Base-by-base conservation (phyloP, 352 stramenopile species). In the Phytopythium oedochilum region DNA sequence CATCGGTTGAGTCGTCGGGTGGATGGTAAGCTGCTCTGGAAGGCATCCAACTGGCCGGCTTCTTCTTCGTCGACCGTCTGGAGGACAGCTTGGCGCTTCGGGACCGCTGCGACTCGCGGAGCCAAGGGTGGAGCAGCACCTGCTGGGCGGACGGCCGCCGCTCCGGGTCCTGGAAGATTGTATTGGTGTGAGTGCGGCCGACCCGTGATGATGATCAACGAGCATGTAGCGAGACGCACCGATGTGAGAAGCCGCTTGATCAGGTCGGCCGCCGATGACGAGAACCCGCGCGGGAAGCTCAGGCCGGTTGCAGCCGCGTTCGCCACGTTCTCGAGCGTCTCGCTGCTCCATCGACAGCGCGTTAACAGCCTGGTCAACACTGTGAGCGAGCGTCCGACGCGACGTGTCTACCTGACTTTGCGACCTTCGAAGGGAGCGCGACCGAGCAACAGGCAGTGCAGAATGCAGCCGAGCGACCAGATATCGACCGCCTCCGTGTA, bases 391-490 rank as follows among this genome's bases (percentile, higher is more conserved):
- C 36, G 18, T 14, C 8, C 36, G 29, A 32, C 5, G 29, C n/a
- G n/a, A n/a, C n/a, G n/a, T 32, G 22, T 55, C 22, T 62, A 88
- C 80, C 78, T 88, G 38, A 91, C 78, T 75, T 78, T 77, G 18
- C 64, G 64, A 26, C 81, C 81, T 75, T 94, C 75, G 55, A 90
- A 94, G 3, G 83, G 84, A 14, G 84, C 66, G 29, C 70, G 75
- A 8, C 82, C 75, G 7, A 89, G 49, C 32, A 92, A 32, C 17
- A 94, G 66, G 44, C 75, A 83, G 66, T 86, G 81, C 14, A 91
- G 60, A 60, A 94, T 88, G 62, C 83, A 94, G 5, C 83, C 83
- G 23, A 94, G 58, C 1, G 83, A 94, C 81, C 83, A 94, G 20
- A 94, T 68, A 66, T 92, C 84, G 14, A 84, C 84, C 5, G 75